Conservation (phyloP, 2,329 filamentous ascomycete genomes). For the Xylaria sp. region DNA sequence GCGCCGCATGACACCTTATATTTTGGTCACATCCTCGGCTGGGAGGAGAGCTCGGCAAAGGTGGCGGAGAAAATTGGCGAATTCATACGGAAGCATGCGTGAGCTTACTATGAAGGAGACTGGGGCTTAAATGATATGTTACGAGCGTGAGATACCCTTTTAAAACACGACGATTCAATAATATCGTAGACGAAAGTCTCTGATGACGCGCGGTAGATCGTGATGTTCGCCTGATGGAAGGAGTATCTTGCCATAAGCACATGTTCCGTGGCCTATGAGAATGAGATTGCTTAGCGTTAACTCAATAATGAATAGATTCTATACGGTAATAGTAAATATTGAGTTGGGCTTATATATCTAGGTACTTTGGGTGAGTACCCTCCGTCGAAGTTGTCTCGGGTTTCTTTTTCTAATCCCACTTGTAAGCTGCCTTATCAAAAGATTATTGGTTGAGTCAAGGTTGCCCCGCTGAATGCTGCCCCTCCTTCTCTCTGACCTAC, state of each 20-base stretch:
- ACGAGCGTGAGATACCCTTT: not conserved
- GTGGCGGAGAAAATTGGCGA: slow-evolving; percentile 43
- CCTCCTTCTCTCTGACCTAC: no score
- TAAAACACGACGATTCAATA: not conserved
- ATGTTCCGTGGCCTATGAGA: no score
- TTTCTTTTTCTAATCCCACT: not conserved
- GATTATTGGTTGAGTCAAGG: not conserved
- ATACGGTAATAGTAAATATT: no score
- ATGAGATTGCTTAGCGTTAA: no score
- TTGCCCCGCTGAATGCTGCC: slow-evolving; percentile 4
- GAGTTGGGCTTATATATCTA: no score
- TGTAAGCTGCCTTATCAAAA: slow-evolving; percentile 1
- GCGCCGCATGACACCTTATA: slow-evolving; percentile 60
- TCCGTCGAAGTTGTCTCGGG: not conserved
- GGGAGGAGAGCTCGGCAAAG: slow-evolving; percentile 49
- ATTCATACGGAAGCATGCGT: slow-evolving; percentile 40
- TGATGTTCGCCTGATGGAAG: no score
- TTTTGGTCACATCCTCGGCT: slow-evolving; percentile 55
- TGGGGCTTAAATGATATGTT: not conserved
- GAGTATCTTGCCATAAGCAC: no score
- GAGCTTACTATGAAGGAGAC: not conserved
- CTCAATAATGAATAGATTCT: no score
- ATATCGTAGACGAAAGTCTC: no score
- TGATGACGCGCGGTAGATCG: no score
- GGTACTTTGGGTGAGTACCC: no score